Base-by-base conservation (phyloP, 345 rosid genomes). In the Populus pruinosa region DNA sequence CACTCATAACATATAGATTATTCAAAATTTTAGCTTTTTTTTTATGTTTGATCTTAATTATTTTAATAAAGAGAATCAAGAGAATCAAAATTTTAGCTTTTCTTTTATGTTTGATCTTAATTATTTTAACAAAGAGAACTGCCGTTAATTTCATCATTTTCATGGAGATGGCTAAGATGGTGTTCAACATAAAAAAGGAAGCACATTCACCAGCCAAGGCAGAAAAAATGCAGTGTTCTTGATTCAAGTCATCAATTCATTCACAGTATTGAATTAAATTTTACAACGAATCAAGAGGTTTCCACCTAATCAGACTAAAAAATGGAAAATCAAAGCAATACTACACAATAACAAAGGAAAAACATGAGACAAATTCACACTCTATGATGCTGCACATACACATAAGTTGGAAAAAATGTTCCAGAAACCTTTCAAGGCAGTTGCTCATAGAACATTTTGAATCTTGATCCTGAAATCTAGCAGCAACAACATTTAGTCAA, bases 281-380 rank as follows among this genome's bases (percentile, higher is more conserved):
- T 76, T 71, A 79, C 79, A 84, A 66, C 77, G 73, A 74, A 84
- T 84, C 79, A 69, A 55, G 62, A 50, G 63, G 41, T 50, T 44
- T 47, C 79, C 47, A 14, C 53, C 23, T 75, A 75, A 64, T 18
- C 4, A 49, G 67, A 49, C 23, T 38, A 16, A 55, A 49, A 59
- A 47, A 63, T 38, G 4, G 47, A 44, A 47, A 75, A 69, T n/a
- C 55, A 53, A 25, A 7, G 35, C 72, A 43, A 1, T 10, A 63
- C 72, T 62, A 72, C 35, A 73, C 13, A 71, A 53, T 36, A 56
- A 68, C 27, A 59, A 13, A 61, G 20, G 39, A 27, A 31, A 27
- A 27, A 35, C 56, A 76, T 13, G 25, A 8, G 69, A 74, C 66
- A 76, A 56, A 76, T 67, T 71, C 80, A 72, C 80, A 77, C 76